Base-by-base conservation (phyloP, 2,329 filamentous ascomycete genomes). In the Pseudocercospora musae region DNA sequence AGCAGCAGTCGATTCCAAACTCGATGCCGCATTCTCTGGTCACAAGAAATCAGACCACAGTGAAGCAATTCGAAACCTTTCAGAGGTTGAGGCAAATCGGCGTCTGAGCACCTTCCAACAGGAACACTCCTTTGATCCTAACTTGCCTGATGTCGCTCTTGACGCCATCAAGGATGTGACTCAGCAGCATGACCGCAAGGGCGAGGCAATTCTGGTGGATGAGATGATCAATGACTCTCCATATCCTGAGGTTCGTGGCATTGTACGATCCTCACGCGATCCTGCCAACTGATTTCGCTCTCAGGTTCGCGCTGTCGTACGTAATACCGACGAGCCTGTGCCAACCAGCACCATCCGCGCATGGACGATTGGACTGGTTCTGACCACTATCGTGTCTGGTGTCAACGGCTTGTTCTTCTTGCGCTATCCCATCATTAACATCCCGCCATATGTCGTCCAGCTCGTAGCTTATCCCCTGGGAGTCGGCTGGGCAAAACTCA, bases 341-440 rank as follows among this genome's bases (percentile, higher is more conserved):
- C 84, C 85, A n/a, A 81, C 81, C 68, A 88, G 87, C 72, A 88
- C 86, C 20, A 79, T 88, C 60, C 85, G 86, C 55, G 85, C 86
- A 33, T 89, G 86, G 86, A 76, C 79, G 4, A 85, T 89, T 64
- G 86, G 86, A 33, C 62, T 88, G 68, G 4, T 87, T 10, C 79
- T 88, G 49, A 85, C 85, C 62, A 88, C 85, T 0, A 71, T 88
- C 61, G 86, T 85, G n/a, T 86, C 85, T 1, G 83, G 58, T 2
- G 64, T 71, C 48, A 96, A 95, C 75, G 79, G 95, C 42, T 94
- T 96, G 78, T 96, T 96, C 80, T 92, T 90, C 53, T 81, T 96
- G 74, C 85, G 92, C 84, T 96, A 95, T 81, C 92, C 92, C 37
- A 94, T 90, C 77, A 91, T 96, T 76, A 89, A 88, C 62, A 94